Base-by-base conservation (phyloP, 1,284 basidiomycete species). In the Microbotryum violaceum region DNA sequence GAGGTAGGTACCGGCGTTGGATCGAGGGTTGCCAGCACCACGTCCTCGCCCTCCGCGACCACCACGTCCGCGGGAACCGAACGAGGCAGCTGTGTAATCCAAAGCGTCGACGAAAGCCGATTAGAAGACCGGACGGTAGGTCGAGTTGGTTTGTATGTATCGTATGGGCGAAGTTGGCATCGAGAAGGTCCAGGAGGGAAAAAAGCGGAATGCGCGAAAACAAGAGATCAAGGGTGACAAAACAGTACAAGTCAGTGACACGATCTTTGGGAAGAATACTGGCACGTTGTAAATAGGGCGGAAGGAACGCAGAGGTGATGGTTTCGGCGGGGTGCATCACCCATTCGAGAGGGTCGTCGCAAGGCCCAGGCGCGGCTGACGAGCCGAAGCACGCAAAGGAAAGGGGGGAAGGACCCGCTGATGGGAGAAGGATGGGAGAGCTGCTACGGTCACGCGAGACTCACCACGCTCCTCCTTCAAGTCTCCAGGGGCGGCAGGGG, bases 391-490 rank as follows among this genome's bases (percentile, higher is more conserved):
- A 20, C 53, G 33, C 23, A 16, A 18, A 45, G 46, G 56, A 50
- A 52, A 58, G 51, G 23, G 21, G 29, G 37, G 37, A 42, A 1
- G 37, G 37, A 6, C 14, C 14, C 14, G 37, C 14, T 12, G 37
- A 10, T 4, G 37, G 37, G 37, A 18, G 37, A 18, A 42, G 0
- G 16, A 6, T 42, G 37, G 37, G 37, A 42, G 37, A 27, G 6
- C 51, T 42, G 33, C 29, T 53, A 16, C n/a, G 31, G 27, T 8
- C 27, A 52, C 27, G 33, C 20, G 18, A 6, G 25, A 45, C 64
- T 64, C 49, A 68, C 67, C 67, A 56, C 67, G 64, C 57, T 68
- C 67, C 56, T 66, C 67, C 62, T 66, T 66, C 62, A 62, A 57
- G 49, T 45, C 59, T 54, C 64, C 60, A 25, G 60, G 62, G 42